Conservation (phyloP, 345 rosid species). For the Laguncularia racemosa region DNA sequence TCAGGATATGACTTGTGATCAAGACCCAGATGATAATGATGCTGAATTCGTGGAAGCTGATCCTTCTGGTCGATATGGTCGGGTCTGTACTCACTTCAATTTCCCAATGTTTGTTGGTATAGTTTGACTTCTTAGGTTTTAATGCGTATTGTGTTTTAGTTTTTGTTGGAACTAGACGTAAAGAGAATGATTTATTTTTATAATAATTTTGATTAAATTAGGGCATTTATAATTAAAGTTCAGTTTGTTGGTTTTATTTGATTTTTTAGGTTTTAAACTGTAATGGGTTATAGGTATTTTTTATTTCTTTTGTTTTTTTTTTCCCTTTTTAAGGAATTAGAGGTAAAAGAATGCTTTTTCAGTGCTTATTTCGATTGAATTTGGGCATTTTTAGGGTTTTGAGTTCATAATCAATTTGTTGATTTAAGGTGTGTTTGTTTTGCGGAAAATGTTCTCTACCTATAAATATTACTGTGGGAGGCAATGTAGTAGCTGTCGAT, state of each 20-base stretch:
- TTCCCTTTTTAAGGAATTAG: too few relatives aligned
- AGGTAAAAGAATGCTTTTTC: too few relatives aligned
- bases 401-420: too few relatives aligned
- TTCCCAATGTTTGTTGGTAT: not conserved
- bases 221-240: not conserved
- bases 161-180: too few relatives aligned
- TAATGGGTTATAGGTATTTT: too few relatives aligned
- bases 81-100: slow-evolving; percentile 42
- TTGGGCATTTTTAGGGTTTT: too few relatives aligned
- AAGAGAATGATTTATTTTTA: not conserved
- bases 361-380: too few relatives aligned
- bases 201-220: slow-evolving; percentile 4
- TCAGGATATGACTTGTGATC: slow-evolving; percentile 44
- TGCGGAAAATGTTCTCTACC: too few relatives aligned
- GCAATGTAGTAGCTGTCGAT: too few relatives aligned
- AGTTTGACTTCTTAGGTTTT: not conserved
- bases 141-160: not conserved
- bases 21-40: slow-evolving; percentile 56
- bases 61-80: slow-evolving; percentile 81
- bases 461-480: too few relatives aligned
- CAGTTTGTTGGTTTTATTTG: not conserved
- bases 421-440: too few relatives aligned
- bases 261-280: not conserved
- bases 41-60: slow-evolving; percentile 71
- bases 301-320: too few relatives aligned